A percentile compares a stretch with the other conserved stretches of the same genome.
phyloP scores from a whole-genome alignment of 2,329 filamentous ascomycete genomes.

The Colletotrichum siamense region DNA sequence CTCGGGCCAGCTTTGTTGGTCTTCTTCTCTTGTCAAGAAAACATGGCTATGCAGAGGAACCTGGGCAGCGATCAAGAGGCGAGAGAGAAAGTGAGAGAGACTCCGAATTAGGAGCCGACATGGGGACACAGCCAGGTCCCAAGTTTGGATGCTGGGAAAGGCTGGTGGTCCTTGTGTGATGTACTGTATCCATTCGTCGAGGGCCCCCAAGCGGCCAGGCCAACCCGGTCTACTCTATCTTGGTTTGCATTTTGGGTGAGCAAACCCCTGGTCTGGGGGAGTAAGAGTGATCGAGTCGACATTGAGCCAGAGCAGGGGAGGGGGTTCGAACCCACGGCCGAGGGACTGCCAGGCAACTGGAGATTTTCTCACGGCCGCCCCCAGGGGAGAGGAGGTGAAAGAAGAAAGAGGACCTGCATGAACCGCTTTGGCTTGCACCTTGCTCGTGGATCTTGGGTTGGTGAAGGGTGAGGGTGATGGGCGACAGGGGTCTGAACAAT shows the following conservation, averaged over 20 bases:
- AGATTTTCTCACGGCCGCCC: background rate
- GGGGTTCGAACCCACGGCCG: slow-evolving; percentile 10
- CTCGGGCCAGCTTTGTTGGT: slow-evolving; percentile 13
- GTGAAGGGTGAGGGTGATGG: slow-evolving; percentile 12
- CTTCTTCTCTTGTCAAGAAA: background rate
- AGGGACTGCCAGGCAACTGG: slow-evolving; percentile 17
- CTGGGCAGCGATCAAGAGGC: background rate
- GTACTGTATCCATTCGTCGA: background rate
- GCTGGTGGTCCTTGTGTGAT: background rate
- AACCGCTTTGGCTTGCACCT: slow-evolving; percentile 15
- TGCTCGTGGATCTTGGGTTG: slow-evolving; percentile 9
- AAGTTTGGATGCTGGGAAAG: background rate
- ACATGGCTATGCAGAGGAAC: background rate
- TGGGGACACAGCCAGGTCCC: slow-evolving; percentile 4
- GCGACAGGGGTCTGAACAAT: slow-evolving; percentile 3
- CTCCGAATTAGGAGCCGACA: slow-evolving; percentile 6
- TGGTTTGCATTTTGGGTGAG: background rate
- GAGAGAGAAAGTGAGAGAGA: background rate
- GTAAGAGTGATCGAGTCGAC: background rate
- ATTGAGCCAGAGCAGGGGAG: background rate
- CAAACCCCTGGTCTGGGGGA: slow-evolving; percentile 8
- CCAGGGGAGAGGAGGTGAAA: background rate
- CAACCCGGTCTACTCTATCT: slow-evolving; percentile 14
- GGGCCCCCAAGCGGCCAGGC: background rate
- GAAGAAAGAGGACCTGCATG: slow-evolving; percentile 25